Evolutionary conservation across 2,329 filamentous ascomycete species (phyloP), one percentile per base, ranked within the genome.

Genomic region (Rasamsonia emersonii): DNA sequence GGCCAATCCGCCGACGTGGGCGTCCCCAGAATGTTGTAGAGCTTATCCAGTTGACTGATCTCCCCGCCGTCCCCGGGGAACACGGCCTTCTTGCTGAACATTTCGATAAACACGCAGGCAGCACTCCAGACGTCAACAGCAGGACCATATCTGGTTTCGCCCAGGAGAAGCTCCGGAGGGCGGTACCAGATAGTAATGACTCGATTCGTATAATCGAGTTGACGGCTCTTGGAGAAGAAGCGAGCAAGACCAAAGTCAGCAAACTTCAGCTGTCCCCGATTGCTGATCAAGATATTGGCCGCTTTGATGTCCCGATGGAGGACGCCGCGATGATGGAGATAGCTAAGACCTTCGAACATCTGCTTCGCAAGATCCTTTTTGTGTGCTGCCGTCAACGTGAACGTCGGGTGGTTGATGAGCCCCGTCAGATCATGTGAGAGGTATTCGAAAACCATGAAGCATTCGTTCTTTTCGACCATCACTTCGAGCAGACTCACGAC

Each of bases 381-480:
- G 56, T 96, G 88, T 0, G 81, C 77, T 3, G 77, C 65, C 21
- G 91, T 82, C 9, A 98, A 73, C 38, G 79, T 80, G 61, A 94
- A 98, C 0, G 81, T 82, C 0, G 91, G 91, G 51, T 98, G 91
- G 49, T 96, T 96, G 39, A 98, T 75, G 18, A 98, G 68, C 9
- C 91, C 91, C 3, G 91, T 98, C 39, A 98, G 67, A 56, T 98
- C 91, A 56, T 98, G 91, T 2, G 91, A 89, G 18, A 96, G 71
- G 53, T 98, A 98, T 57, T 98, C 91, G 44, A 98, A 98, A 3
- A 98, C 91, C 91, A 98, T 98, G 61, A 93, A 98, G 58, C 91
- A 98, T 59, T 96, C 88, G 46, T 96, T 96, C 53, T 82, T 84
- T 62, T 98, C 91, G 2, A 98, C 91, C 91, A 98, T 98, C 44